A percentile compares a stretch with the other conserved stretches of the same genome.
Conservation (phyloP, 139 green algal genomes). For the Haematococcus sp. region DNA sequence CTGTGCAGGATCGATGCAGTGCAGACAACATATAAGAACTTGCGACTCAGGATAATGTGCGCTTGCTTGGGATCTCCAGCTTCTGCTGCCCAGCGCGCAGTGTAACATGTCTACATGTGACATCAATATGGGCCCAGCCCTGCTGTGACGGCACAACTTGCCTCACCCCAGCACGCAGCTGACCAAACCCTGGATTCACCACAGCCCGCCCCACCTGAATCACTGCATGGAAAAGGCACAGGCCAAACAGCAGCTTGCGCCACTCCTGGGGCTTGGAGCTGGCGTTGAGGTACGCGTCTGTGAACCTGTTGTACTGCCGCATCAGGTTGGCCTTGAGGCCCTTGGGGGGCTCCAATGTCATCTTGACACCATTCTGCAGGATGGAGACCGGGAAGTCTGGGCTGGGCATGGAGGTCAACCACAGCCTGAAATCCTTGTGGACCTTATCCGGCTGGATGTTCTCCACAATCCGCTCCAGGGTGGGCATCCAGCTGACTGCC, state of each 20-base stretch:
- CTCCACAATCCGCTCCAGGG: constrained; percentile 76
- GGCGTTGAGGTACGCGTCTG: constrained; percentile 60
- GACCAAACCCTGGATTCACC: background rate
- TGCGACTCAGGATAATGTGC: too few relatives aligned
- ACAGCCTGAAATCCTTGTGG: constrained; percentile 78
- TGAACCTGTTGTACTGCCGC: constrained; percentile 57
- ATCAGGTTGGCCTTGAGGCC: constrained; percentile 73
- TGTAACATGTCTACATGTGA: too few relatives aligned
- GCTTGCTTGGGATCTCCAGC: too few relatives aligned
- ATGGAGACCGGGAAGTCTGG: constrained; percentile 73
- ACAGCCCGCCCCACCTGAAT: constrained; percentile 23
- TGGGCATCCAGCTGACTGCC: constrained; percentile 73
- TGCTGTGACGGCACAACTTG: too few relatives aligned
- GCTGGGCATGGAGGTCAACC: constrained; percentile 75
- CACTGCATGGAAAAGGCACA: constrained; percentile 70
- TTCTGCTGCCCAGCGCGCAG: too few relatives aligned
- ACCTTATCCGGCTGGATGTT: constrained; percentile 55
- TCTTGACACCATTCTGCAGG: constrained; percentile 83
- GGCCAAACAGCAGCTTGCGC: constrained; percentile 63
- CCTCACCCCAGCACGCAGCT: too few relatives aligned
- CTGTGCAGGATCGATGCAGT: constrained; percentile 21
- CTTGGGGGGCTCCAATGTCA: constrained; percentile 83
- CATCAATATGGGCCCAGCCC: too few relatives aligned
- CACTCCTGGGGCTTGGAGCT: constrained; percentile 64
- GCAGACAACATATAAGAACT: background rate